Evolutionary conservation across 257 asterid genomes (phyloP), one percentile per base, ranked within the genome.

Genomic region (Salvia splendens): DNA sequence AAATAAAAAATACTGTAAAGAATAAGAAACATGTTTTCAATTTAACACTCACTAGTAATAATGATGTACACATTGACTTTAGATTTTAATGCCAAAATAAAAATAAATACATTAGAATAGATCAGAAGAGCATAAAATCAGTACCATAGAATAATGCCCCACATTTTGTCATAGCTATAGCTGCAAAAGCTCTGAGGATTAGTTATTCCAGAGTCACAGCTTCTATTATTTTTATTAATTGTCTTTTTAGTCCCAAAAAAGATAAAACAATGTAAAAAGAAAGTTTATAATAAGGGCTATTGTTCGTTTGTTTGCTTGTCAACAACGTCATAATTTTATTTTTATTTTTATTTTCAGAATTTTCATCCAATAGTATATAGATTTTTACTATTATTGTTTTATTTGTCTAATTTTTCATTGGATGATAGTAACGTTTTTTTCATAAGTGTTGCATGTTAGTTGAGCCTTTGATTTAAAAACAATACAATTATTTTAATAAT

Each of bases 261-360:
- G n/a, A 59, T 6, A 46, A n/a, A 11, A 14, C 38, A 24, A 15
- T 5, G 35, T 55, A 15, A 42, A n/a, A 41, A 43, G 0, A 55
- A 48, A 40, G 6, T 24, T 24, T 42, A 0, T 20, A 32, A 46
- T 6, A 46, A 45, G 59, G 70, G 55, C 9, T 66, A 6, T 51
- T 65, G 73, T 70, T 58, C 51, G 65, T 71, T 64, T 65, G 70
- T 73, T 32, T 61, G 53, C 54, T 65, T 65, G 81, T 74, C 78
- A 78, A 80, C 61, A 83, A 78, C 64, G 66, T 57, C 68, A 76
- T 80, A 67, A 56, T 64, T 24, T 28, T 38, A 15, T 20, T 20
- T 24, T 6, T 3, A 24, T 12, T 35, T 9, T 12, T 58, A 12
- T 52, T 48, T 47, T 48, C 3, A 38, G 40, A 47, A 69, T 45